phyloP scores from a whole-genome alignment of 2,329 filamentous ascomycete genomes.

The Pseudocercospora crystallina region DNA sequence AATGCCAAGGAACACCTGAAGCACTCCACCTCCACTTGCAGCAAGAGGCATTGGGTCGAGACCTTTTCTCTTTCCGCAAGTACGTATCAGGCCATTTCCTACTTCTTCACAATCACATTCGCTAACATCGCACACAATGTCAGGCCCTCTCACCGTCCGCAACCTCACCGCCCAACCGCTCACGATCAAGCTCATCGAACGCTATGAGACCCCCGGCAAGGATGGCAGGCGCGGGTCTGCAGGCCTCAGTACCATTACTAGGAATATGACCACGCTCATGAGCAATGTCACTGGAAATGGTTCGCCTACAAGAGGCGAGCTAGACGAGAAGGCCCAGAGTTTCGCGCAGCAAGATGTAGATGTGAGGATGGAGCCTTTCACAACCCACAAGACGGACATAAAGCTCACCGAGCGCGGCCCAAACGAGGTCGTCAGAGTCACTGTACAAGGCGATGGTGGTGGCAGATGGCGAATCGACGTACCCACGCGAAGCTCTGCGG shows the following conservation, averaged over 20 bases:
- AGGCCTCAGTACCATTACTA: constrained; percentile 35
- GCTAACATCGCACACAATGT: constrained; percentile 23
- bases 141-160: constrained; percentile 64
- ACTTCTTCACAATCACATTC: not conserved
- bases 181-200: constrained; percentile 70
- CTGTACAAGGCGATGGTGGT: constrained; percentile 62
- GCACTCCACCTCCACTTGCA: too few relatives aligned
- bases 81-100: not conserved
- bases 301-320: constrained; percentile 39
- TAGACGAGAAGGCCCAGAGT: constrained; percentile 58
- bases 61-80: not conserved
- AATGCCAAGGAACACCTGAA: too few relatives aligned
- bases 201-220: constrained; percentile 60
- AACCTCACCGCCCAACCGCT: constrained; percentile 77
- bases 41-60: too few relatives aligned
- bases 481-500: constrained; percentile 54
- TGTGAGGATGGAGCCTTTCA: constrained; percentile 67
- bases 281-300: constrained; percentile 26
- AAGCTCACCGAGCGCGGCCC: constrained; percentile 54
- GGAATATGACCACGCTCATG: constrained; percentile 35
- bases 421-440: constrained; percentile 70
- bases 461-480: constrained; percentile 72
- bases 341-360: constrained; percentile 63
- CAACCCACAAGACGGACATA: constrained; percentile 63
- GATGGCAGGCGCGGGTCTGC: constrained; percentile 29